A percentile compares a stretch with the other conserved stretches of the same genome.
Conservation (phyloP, 495 filamentous ascomycete species). For the Neurospora sp. region DNA sequence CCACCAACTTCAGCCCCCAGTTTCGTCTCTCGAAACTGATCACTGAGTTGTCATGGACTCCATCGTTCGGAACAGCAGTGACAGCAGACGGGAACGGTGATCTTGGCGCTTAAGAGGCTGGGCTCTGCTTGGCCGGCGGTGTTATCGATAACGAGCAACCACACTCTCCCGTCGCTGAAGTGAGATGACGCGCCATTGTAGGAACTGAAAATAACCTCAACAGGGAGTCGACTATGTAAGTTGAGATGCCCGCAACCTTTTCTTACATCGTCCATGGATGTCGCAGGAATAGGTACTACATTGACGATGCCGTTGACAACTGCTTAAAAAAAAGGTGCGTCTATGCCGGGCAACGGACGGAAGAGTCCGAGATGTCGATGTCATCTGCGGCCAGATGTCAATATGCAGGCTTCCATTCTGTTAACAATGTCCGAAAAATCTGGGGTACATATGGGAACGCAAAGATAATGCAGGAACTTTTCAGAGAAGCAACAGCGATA, state of each 20-base stretch:
- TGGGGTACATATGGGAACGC: neutral
- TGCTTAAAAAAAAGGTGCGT: neutral
- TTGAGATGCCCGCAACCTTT: neutral
- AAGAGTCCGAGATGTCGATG: neutral
- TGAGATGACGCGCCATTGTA: neutral
- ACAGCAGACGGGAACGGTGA: neutral
- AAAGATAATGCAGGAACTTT: neutral
- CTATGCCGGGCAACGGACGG: neutral
- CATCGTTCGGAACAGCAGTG: neutral
- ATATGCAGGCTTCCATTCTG: no score
- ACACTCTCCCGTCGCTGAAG: neutral
- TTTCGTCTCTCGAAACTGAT: neutral
- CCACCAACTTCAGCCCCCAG: neutral
- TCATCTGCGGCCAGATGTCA: neutral
- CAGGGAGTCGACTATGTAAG: no score
- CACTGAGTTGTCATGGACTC: neutral
- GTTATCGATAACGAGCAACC: neutral
- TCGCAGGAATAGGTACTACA: neutral
- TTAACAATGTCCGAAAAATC: no score
- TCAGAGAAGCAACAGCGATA: neutral
- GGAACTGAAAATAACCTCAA: neutral
- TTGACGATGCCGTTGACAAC: neutral
- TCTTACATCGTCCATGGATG: neutral
- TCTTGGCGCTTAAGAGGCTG: neutral
- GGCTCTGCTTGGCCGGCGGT: neutral